Base-by-base conservation (phyloP, 2,329 filamentous ascomycete species). In the Ustulina deusta region DNA sequence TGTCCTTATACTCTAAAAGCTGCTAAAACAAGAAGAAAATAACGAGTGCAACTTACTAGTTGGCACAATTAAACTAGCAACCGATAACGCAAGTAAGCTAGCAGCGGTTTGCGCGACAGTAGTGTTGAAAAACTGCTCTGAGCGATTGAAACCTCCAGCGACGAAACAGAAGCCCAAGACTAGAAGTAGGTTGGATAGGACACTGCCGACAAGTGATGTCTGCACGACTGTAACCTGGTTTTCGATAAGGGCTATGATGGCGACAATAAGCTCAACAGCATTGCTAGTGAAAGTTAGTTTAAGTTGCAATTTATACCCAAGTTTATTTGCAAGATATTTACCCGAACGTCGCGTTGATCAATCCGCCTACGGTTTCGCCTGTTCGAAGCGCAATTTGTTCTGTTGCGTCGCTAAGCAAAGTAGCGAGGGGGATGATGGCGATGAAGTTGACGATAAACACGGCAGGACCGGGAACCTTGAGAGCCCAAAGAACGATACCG, bases 141-240 rank as follows among this genome's bases (percentile, higher is more conserved):
- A 77, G 32, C 94, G 89, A 66, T 91, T 90, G 73, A 97, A 79
- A 3, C 93, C 93, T 57, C 93, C 94, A 68, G 93, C 91, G 83
- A 97, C 96, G 84, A 97, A 97, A 78, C 91, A 96, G 89, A 94
- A 97, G 63, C 93, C 94, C 84, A 97, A 83, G 59, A 97, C 93
- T 15, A 97, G 87, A 3, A 97, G 86, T 66, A 98, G 80, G 78
- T 97, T 97, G 48, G 94, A 97, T 25, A 97, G 84, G 78, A 97
- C 97, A 79, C 91, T 94, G 63, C 94, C 94, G 69, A 97, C 93
- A 32, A 98, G 84, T 0, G 94, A 97, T 0, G 94, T 97, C 79
- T 97, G 93, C 6, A 97, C 94, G 68, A 98, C 97, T 38, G 91
- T 83, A 27, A 97, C 88, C 79, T 97, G 88, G 59, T 86, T 79